These are phyloP conservation scores for Allium fistulosum DNA, from an alignment of 106 monocot genomes.

Conservation along the genomic window DNA sequence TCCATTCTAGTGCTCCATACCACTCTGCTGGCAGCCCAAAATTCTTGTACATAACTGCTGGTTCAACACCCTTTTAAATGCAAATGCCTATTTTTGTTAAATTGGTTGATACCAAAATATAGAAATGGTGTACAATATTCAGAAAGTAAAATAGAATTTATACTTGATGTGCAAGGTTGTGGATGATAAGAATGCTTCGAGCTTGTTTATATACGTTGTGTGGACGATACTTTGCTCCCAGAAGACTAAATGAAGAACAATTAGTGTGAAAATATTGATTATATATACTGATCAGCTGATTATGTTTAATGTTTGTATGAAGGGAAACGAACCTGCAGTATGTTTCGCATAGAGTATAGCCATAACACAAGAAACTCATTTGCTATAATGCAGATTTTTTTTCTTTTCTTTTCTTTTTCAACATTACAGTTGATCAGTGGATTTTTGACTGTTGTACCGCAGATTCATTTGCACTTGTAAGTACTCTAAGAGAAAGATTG, in stretches of 20 bases:
- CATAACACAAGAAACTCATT: no score
- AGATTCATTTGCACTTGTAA: no score
- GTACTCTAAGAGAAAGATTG: no score
- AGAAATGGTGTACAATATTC: not conserved
- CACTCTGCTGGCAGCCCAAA: no score
- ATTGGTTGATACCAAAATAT: not conserved
- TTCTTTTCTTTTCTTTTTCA: not conserved
- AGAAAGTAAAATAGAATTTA: not conserved
- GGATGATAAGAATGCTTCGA: conserved; percentile 80
- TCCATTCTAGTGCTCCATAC: no score
- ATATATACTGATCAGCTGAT: not conserved
- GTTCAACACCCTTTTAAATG: no score
- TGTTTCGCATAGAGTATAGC: no score
- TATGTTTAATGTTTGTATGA: not conserved
- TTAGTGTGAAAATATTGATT: not conserved
- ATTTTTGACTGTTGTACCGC: no score
- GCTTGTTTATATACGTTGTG: conserved; percentile 80
- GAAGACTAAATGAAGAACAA: conserved; percentile 38
- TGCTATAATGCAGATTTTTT: not conserved
- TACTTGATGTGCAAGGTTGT: conserved; percentile 95
- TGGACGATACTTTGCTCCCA: conserved; percentile 85
- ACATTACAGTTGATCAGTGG: not conserved
- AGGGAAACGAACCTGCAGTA: no score
- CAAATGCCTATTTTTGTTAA: not conserved
- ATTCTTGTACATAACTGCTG: no score